Base-by-base conservation (phyloP, 2,329 filamentous ascomycete genomes). In the Fusarium mangiferae region DNA sequence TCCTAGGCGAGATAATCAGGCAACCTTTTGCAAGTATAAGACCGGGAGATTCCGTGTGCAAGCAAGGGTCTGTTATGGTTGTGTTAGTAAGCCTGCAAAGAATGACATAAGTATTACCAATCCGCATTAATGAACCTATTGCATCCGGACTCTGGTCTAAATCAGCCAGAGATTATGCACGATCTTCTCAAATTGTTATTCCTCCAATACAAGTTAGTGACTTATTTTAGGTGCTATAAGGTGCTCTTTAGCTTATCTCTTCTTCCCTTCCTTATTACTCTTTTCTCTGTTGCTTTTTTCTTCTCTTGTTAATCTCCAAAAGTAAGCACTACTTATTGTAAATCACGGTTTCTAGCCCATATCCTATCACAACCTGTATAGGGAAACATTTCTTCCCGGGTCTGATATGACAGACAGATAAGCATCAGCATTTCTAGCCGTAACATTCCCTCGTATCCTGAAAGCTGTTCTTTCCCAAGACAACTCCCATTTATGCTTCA, bases 171-270 rank as follows among this genome's bases (percentile, higher is more conserved):
- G 4, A 22, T 48, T 17, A 3, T 22, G 3, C 18, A 28, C 4
- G 4, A 3, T 46, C 26, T 28, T 11, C 26, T 46, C 8, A 6
- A 28, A 11, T 28, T 46, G 6, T 6, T 15, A 28, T 22, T 13
- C 9, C 4, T 22, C 15, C 3, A 0, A 6, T 3, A 11, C 4
- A 15, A 15, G 13, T 3, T 7, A 4, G 24, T 46, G 12, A 22
- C 8, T 3, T 46, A 11, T 28, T 2, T 4, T 30, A 30, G 6
- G 26, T 30, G 28, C 10, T 30, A 30, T 12, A 8, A 30, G 28
- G 28, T 8, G 28, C 28, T 30, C 28, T 30, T 30, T 30, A 30
- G 28, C 28, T 30, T 11, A 12, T 30, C 30, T 24, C 14, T 42
- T 11, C 14, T n/a, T 6, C 22, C 8, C 22, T 11, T 17, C 14